Percentiles rank a stretch among this genome's conserved stretches.
These are phyloP conservation scores for Phoma sp. DNA, from an alignment of 2,329 filamentous ascomycete species.

Conservation along the genomic window DNA sequence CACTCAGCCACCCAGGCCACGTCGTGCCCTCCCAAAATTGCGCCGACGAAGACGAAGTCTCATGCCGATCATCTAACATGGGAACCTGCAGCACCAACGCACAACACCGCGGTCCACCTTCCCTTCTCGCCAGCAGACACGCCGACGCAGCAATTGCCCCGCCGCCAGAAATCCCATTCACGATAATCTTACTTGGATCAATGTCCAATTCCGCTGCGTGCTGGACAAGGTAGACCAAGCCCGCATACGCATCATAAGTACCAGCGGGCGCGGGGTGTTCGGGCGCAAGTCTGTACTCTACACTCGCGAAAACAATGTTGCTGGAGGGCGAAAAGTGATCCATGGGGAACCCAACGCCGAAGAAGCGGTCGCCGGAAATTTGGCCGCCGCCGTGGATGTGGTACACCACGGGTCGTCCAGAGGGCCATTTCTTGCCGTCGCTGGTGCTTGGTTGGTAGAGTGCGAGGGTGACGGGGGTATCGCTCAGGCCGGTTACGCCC, in stretches of 20 bases:
- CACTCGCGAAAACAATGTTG: slow-evolving; percentile 20
- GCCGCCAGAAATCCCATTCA: slow-evolving; percentile 56
- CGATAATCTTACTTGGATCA: slow-evolving; percentile 50
- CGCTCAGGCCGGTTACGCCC: not conserved
- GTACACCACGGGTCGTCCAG: slow-evolving; percentile 6
- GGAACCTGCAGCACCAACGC: slow-evolving; percentile 57
- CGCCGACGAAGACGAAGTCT: slow-evolving; percentile 39
- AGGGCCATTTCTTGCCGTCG: not conserved
- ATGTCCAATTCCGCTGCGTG: slow-evolving; percentile 52
- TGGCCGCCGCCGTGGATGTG: slow-evolving; percentile 55
- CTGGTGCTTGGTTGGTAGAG: not conserved
- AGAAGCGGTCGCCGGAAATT: slow-evolving; percentile 37
- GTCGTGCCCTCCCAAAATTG: slow-evolving; percentile 42
- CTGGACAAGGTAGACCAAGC: slow-evolving; percentile 35
- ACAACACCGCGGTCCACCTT: slow-evolving; percentile 38
- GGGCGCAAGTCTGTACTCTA: slow-evolving; percentile 56
- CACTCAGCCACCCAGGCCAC: slow-evolving; percentile 51
- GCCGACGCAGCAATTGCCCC: slow-evolving; percentile 55
- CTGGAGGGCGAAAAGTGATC: slow-evolving; percentile 28
- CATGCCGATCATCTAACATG: slow-evolving; percentile 57
- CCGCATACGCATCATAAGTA: slow-evolving; percentile 42
- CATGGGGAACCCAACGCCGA: slow-evolving; percentile 38
- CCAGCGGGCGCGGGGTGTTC: slow-evolving; percentile 50
- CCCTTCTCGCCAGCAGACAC: slow-evolving; percentile 51
- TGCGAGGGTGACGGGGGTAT: not conserved